A percentile compares a stretch with the other conserved stretches of the same genome.
Evolutionary conservation across 164 flowering plant species (phyloP).

Genomic region (Annona cherimola): DNA sequence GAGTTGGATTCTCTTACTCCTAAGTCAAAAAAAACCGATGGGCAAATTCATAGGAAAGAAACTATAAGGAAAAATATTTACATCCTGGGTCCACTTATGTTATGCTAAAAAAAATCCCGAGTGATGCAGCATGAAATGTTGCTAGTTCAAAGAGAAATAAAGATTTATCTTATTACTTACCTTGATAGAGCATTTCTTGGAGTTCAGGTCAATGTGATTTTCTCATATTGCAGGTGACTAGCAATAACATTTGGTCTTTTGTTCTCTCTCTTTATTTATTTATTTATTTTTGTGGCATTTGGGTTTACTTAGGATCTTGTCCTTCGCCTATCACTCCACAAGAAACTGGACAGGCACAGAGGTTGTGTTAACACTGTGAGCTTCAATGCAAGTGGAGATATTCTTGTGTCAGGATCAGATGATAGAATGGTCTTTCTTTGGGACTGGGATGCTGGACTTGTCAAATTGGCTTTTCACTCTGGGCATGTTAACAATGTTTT

Average conservation of each 20-base stretch:
- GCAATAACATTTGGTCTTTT: background rate
- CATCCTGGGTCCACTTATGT: too few relatives aligned
- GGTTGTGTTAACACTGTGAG: constrained; percentile 95
- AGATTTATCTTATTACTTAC: too few relatives aligned
- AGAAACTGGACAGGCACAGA: constrained; percentile 63
- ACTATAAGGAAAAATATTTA: too few relatives aligned
- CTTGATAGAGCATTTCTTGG: too few relatives aligned
- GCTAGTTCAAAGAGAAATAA: too few relatives aligned
- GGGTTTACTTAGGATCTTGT: constrained; percentile 64
- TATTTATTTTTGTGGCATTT: background rate
- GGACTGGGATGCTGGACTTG: constrained; percentile 77
- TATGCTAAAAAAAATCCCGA: too few relatives aligned
- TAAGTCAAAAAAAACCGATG: too few relatives aligned
- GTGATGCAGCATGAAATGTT: too few relatives aligned
- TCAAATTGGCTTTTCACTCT: constrained; percentile 63
- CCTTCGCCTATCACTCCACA: constrained; percentile 50
- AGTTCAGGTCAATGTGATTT: too few relatives aligned
- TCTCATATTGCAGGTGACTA: background rate
- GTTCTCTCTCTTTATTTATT: background rate
- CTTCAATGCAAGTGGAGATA: constrained; percentile 76
- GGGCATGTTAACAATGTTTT: constrained; percentile 85
- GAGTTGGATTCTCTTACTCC: too few relatives aligned
- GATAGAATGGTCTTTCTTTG: constrained; percentile 74
- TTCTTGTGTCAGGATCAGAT: constrained; percentile 92
- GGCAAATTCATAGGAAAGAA: too few relatives aligned